Percentiles rank a stretch among this genome's conserved stretches.
These are phyloP conservation scores for Chlamydomonas incerta DNA, from an alignment of 139 green algal species.

Conservation along the genomic window DNA sequence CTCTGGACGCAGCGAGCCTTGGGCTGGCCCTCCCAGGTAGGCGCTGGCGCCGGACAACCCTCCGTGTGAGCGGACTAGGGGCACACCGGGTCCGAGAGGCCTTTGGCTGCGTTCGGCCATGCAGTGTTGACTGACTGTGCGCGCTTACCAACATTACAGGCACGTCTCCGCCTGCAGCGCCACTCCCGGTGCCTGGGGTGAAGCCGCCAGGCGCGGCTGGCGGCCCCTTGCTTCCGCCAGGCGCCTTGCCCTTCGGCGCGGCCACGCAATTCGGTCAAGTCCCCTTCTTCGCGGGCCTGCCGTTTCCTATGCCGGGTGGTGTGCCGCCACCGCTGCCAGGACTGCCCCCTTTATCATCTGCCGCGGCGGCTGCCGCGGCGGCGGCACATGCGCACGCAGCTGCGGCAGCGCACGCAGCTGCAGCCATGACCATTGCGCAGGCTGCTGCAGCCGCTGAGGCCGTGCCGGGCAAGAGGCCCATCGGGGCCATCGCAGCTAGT, in stretches of 20 bases:
- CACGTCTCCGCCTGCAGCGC: not conserved
- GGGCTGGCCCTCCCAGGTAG: constrained; percentile 13
- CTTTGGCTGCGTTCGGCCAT: too few species aligned
- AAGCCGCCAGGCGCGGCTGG: not conserved
- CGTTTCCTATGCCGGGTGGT: not conserved
- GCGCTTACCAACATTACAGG: not conserved
- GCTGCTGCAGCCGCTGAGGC: not conserved
- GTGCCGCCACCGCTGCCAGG: not conserved
- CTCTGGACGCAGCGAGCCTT: constrained; percentile 21
- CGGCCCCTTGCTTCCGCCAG: not conserved
- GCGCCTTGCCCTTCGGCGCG: not conserved
- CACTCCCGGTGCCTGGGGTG: not conserved
- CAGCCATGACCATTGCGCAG: not conserved
- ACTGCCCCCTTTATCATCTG: not conserved
- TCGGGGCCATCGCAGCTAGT: constrained; percentile 4
- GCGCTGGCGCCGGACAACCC: too few species aligned
- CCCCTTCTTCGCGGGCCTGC: not conserved
- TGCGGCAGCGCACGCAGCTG: not conserved
- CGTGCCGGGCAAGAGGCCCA: not conserved
- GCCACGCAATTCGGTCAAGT: not conserved
- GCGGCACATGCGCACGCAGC: not conserved
- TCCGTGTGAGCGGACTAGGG: too few species aligned
- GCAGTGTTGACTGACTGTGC: too few species aligned
- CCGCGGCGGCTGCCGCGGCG: not conserved
- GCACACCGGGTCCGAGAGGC: too few species aligned